Conservation (phyloP, 768 basidiomycete species). For the Tylopilus subfusipes region DNA sequence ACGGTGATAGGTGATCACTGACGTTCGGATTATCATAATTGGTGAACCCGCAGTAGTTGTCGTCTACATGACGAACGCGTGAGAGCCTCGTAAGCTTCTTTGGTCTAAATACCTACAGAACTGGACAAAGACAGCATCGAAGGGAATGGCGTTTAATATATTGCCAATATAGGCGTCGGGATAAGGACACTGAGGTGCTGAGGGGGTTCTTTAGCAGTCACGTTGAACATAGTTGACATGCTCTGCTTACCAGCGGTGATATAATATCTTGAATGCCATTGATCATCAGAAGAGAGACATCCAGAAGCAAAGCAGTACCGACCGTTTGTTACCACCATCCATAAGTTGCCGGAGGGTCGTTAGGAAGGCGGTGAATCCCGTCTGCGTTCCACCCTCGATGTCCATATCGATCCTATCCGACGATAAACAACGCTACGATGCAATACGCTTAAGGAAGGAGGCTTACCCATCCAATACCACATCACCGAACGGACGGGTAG, state of each 20-base stretch:
- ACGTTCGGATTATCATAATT: constrained; percentile 46
- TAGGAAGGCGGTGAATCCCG: constrained; percentile 32
- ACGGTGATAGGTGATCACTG: neutral
- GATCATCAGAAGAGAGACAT: constrained; percentile 1
- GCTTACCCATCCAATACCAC: constrained; percentile 70
- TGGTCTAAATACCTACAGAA: constrained; percentile 34
- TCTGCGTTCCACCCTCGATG: constrained; percentile 42
- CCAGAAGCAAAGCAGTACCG: neutral
- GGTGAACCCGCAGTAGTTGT: constrained; percentile 44
- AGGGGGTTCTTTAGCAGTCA: neutral
- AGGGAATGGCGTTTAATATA: constrained; percentile 40
- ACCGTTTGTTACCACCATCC: constrained; percentile 27
- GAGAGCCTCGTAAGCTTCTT: neutral
- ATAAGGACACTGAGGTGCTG: constrained; percentile 45
- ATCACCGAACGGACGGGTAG: constrained; percentile 65
- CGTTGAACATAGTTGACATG: neutral
- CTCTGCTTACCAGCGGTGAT: constrained; percentile 36
- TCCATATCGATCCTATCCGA: constrained; percentile 42
- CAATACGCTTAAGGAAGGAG: neutral
- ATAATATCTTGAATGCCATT: constrained; percentile 34
- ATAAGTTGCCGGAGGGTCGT: constrained; percentile 30
- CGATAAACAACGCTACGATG: neutral
- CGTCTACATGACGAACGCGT: constrained; percentile 33
- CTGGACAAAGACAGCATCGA: constrained; percentile 52
- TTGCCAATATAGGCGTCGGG: constrained; percentile 45